A percentile compares a stretch with the other conserved stretches of the same genome.
phyloP scores from a whole-genome alignment of 768 basidiomycete genomes.

The Boletus reticuloceps region DNA sequence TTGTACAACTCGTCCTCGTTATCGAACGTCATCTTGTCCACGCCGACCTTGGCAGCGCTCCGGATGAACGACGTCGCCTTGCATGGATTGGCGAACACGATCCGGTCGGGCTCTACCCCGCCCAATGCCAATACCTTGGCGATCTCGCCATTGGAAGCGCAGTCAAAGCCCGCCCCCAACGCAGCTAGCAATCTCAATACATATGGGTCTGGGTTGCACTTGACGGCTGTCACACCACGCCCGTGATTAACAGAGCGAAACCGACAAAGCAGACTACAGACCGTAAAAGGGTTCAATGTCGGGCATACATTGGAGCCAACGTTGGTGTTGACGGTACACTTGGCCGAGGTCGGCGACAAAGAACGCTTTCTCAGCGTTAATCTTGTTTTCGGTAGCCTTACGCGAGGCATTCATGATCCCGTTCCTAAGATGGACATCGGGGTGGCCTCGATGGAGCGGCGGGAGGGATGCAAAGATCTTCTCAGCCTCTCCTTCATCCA shows the following conservation, averaged over 20 bases:
- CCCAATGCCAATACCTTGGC: slow-evolving; percentile 70
- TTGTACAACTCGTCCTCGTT: slow-evolving; percentile 96
- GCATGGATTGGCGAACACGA: slow-evolving; percentile 99
- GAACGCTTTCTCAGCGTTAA: slow-evolving; percentile 89
- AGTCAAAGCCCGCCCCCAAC: slow-evolving; percentile 93
- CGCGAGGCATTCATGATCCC: slow-evolving; percentile 69
- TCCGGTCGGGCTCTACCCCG: slow-evolving; percentile 71
- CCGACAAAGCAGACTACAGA: slow-evolving; percentile 36
- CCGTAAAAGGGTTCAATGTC: slow-evolving; percentile 95
- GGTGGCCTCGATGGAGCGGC: slow-evolving; percentile 63
- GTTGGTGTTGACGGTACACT: slow-evolving; percentile 80
- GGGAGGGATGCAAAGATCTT: slow-evolving; percentile 61
- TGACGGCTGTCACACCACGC: slow-evolving; percentile 63
- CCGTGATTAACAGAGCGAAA: slow-evolving; percentile 26
- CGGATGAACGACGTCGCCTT: slow-evolving; percentile 94
- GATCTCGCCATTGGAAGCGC: slow-evolving; percentile 95
- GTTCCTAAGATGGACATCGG: slow-evolving; percentile 70
- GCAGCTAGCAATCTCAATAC: slow-evolving; percentile 88
- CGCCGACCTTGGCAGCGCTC: slow-evolving; percentile 71
- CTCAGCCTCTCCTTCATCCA: slow-evolving; percentile 36
- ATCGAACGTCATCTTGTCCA: slow-evolving; percentile 97
- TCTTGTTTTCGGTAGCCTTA: slow-evolving; percentile 49
- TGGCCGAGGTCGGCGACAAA: slow-evolving; percentile 93
- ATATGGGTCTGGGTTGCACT: slow-evolving; percentile 97
- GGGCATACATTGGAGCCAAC: slow-evolving; percentile 77